Evolutionary conservation across 768 basidiomycete genomes (phyloP), one percentile per base, ranked within the genome.

Genomic region (Pleurotus sapidus): DNA sequence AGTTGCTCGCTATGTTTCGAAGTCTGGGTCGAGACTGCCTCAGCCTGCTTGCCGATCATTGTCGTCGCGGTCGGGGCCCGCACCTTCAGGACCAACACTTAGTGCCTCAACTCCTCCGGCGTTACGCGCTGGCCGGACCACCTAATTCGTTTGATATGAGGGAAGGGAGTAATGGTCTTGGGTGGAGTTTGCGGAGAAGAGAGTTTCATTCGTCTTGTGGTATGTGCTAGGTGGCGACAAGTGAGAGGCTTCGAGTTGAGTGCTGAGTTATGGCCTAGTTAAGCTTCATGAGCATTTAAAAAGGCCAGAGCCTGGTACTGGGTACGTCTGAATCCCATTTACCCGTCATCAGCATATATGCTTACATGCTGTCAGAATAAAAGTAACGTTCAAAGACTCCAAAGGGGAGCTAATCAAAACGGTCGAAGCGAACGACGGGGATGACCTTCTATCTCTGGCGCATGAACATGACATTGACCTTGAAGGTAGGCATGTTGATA

Each of bases 401-500:
- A 93, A 92, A 64, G 96, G 94, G 3, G 78, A 78, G 30, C 76
- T 81, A n/a, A 77, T 97, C 43, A 92, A 89, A 72, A 95, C 89
- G 0, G 84, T 97, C 7, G 91, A 98, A 68, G 96, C 82, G 2
- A 95, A 89, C 68, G 94, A 95, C 65, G 97, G 95, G 9, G 96
- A 99, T 67, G 93, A 97, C 67, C 74, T 99, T 38, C 75, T 99
- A 34, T 86, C 87, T 20, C 77, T 99, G 55, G 95, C 95, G 4
- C 95, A 97, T 66, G 95, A 97, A 70, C 86, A 96, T 67, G 96
- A 98, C 64, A 84, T 99, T 55, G 96, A 98, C 68, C 78, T 98
- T 17, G 96, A 98, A 79, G 95, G 95, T 93, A 61, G 59, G 80
- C 68, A 34, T 37, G 53, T 39, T 34, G 15, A n/a, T 11, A 7